Evolutionary conservation across 345 rosid genomes (phyloP), one percentile per base, ranked within the genome.

Genomic region (Cardiospermum halicacabum): DNA sequence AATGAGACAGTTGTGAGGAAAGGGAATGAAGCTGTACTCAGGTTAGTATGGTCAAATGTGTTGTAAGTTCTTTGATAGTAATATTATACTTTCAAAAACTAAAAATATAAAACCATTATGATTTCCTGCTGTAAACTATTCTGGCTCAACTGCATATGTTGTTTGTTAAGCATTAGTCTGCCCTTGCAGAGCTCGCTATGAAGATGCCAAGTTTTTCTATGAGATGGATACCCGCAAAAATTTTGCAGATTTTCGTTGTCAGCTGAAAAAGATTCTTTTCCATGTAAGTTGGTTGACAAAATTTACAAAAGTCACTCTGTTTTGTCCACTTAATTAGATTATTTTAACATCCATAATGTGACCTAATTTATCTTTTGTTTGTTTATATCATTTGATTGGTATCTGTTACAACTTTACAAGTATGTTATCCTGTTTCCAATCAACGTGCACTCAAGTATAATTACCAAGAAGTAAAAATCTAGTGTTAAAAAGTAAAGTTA

Each of bases 21-120:
- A 81, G 98, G 98, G 75, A 93, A 90, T 78, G 98, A 93, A 81
- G 98, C 98, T 69, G 98, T 93, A 47, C 94, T 93, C 79, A 93
- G 98, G 98, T 93, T 73, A 37, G 53, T 56, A 62, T 64, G 53
- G 66, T 58, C 34, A 58, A 56, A 40, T 70, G 59, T 56, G 7
- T 36, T 63, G 16, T 21, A 7, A 2, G 51, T 47, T 5, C 22
- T 47, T 47, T 16, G n/a, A 47, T 16, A 43, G 48, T 43, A 16
- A 15, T 43, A 13, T 13, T 16, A 43, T 43, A 7, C 48, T n/a
- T n/a, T n/a, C n/a, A n/a, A n/a, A n/a, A n/a, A n/a, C n/a, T n/a
- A n/a, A n/a, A n/a, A n/a, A n/a, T n/a, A n/a, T n/a, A n/a, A 43
- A 3, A 43, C 48, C 48, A 3, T 40, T 8, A 40, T 40, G n/a